phyloP scores from a whole-genome alignment of 169 alveolate species.

The Cryptosporidium sp. region DNA sequence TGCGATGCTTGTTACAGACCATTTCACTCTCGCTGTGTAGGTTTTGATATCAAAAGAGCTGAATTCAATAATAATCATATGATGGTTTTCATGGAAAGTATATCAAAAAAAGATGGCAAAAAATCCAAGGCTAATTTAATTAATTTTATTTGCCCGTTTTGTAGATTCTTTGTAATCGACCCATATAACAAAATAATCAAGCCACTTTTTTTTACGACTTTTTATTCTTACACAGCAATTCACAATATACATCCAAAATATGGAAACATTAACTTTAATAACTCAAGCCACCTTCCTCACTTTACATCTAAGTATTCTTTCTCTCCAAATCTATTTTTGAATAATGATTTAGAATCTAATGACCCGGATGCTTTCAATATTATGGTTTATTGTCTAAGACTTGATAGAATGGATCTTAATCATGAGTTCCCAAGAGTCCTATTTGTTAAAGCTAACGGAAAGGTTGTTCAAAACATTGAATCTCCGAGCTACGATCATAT shows the following conservation, averaged over 20 bases:
- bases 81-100: conserved; percentile 53
- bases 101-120: conserved; percentile 25
- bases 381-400: conserved; percentile 66
- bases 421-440: conserved; percentile 62
- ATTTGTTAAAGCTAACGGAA: conserved; percentile 32
- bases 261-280: conserved; percentile 45
- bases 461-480: conserved; percentile 49
- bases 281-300: conserved; percentile 62
- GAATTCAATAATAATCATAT: conserved; percentile 63
- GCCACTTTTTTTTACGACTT: conserved; percentile 68
- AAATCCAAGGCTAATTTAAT: conserved; percentile 5
- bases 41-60: conserved; percentile 40
- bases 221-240: conserved; percentile 69
- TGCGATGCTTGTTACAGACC: conserved; percentile 33
- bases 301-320: conserved; percentile 60
- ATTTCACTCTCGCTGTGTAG: conserved; percentile 61
- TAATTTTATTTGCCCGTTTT: conserved; percentile 68
- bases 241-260: conserved; percentile 74
- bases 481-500: conserved; percentile 72
- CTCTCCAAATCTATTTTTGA: conserved; percentile 20
- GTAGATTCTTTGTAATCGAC: conserved; percentile 57
- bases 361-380: background rate
- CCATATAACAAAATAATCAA: conserved; percentile 43
- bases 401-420: conserved; percentile 65
- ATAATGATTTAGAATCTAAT: background rate